These are phyloP conservation scores for Neostapfia colusana DNA, from an alignment of 176 grass and related monocot species.

Conservation along the genomic window DNA sequence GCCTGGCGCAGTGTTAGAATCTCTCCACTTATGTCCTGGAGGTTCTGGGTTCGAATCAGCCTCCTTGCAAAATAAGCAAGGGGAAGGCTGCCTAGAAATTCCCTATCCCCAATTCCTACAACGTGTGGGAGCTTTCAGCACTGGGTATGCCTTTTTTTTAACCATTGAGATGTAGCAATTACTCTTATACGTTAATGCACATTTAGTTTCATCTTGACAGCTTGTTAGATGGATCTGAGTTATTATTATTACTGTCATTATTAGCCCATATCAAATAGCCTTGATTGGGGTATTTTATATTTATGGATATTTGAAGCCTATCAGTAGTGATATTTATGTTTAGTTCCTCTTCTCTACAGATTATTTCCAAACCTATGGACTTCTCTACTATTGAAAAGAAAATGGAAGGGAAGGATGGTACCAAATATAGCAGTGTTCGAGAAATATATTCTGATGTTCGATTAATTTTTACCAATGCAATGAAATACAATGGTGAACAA, in stretches of 20 bases:
- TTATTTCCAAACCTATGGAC: conserved; percentile 93
- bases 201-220: conserved; percentile 19
- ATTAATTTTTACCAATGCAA: conserved; percentile 92
- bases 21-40: no score
- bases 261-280: not conserved
- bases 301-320: conserved; percentile 6
- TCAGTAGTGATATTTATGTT: conserved; percentile 23
- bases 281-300: not conserved
- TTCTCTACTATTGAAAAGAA: conserved; percentile 73
- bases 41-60: no score
- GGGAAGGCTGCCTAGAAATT: no score
- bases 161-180: no score
- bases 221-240: not conserved
- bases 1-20: no score
- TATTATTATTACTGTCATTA: not conserved
- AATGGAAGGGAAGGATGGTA: conserved; percentile 85
- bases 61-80: no score
- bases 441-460: conserved; percentile 90
- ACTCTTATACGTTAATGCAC: not conserved
- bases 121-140: no score
- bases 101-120: no score
- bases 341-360: conserved; percentile 47
- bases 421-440: conserved; percentile 72
- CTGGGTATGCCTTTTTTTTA: no score
- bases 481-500: conserved; percentile 74